Percentiles rank a stretch among this genome's conserved stretches.
Evolutionary conservation across 2,329 filamentous ascomycete species (phyloP).

Genomic region (Onygena corvina): DNA sequence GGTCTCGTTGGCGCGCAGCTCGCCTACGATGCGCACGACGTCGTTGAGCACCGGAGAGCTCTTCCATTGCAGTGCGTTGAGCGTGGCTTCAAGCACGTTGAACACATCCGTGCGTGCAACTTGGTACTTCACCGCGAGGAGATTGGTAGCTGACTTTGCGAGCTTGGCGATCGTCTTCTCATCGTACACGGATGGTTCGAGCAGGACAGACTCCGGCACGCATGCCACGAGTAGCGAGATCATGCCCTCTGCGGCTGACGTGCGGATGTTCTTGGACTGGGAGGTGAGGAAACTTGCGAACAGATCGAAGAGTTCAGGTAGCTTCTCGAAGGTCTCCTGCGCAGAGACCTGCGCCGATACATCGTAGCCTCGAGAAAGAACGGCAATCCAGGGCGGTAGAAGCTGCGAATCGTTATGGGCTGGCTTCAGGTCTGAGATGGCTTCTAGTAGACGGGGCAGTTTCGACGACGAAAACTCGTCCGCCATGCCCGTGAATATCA

Average conservation of each 20-base stretch:
- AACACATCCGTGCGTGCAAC: conserved; percentile 92
- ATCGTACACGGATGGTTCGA: conserved; percentile 84
- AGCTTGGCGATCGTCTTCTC: conserved; percentile 80
- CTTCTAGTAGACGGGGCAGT: conserved; percentile 75
- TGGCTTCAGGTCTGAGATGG: conserved; percentile 82
- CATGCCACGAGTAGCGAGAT: conserved; percentile 89
- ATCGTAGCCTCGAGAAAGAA: conserved; percentile 86
- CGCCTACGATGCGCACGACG: conserved; percentile 67
- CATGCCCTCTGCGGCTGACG: conserved; percentile 88
- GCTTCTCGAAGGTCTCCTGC: conserved; percentile 80
- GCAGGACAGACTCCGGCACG: conserved; percentile 66
- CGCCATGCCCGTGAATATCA: conserved; percentile 85
- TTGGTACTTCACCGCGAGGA: conserved; percentile 85
- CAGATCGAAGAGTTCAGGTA: conserved; percentile 73
- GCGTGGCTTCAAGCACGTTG: conserved; percentile 73
- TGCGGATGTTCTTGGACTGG: conserved; percentile 79
- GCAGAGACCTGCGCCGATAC: conserved; percentile 80
- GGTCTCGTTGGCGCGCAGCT: conserved; percentile 73
- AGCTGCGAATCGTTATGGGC: conserved; percentile 89
- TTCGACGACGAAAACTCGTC: conserved; percentile 81
- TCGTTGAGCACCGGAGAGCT: conserved; percentile 65
- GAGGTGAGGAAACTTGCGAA: conserved; percentile 73
- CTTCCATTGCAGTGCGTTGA: conserved; percentile 75
- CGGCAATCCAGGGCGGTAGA: conserved; percentile 90
- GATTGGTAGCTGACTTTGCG: conserved; percentile 54